Evolutionary conservation across 169 alveolate species (phyloP), one percentile per base, ranked within the genome.

Genomic region (Plasmodium billcollinsi): DNA sequence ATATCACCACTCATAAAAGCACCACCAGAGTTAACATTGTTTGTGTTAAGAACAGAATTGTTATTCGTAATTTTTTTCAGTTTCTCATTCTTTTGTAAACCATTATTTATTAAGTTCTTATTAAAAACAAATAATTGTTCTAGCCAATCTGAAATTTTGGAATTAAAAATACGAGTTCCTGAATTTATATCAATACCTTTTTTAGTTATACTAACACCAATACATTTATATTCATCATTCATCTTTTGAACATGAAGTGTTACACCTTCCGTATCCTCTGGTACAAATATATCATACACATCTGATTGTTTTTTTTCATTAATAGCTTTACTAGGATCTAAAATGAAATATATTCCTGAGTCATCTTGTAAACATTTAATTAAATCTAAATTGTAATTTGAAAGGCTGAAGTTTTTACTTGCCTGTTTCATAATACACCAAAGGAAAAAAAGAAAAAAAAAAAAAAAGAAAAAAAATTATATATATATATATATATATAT

Each of bases 141-240:
- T 69, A 88, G 15, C 90, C 90, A 78, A 62, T 88, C 90, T 15
- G 90, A 74, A 20, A 88, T 72, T n/a, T 78, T 88, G 24, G 90
- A 49, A 43, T 71, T 88, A 58, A 88, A 78, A 45, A 78, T 88
- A 29, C 75, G 52, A 7, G 88, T 73, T 3, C 90, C 90, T 47
- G 90, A 73, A 39, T 78, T 88, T 24, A 73, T 78, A 29, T 78
- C 90, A 33, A 72, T 73, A 11, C 86, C 88, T 54, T 72, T 73
- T 11, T 78, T 88, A 5, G 88, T 88, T 61, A 88, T 73, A 61
- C 74, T 88, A 47, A 88, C 90, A 21, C 90, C 90, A 61, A 78
- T 73, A 75, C 90, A 78, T 15, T 88, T 88, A 69, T 88, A 78
- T 50, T 88, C 90, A 18, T 88, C 88, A 73, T 72, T 73, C 18